Percentiles rank a stretch among this genome's conserved stretches.
These are phyloP conservation scores for Phytophthora gonapodyides DNA, from an alignment of 352 stramenopile genomes.

Conservation along the genomic window DNA sequence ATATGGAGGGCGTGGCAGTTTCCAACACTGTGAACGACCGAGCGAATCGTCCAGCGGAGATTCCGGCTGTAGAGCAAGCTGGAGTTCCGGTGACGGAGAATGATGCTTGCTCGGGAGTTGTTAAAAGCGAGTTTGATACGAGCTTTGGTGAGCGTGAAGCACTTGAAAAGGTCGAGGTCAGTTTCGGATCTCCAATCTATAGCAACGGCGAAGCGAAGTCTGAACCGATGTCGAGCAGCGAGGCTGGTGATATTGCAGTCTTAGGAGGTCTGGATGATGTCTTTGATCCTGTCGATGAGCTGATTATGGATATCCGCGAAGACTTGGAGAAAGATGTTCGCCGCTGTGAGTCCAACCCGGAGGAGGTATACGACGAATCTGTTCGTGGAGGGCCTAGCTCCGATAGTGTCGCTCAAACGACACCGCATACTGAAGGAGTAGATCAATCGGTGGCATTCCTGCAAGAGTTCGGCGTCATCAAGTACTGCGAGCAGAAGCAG, in stretches of 20 bases:
- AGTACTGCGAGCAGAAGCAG: conserved; percentile 52
- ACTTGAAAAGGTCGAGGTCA: too few relatives aligned
- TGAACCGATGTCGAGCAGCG: conserved; percentile 20
- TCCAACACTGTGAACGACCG: too few relatives aligned
- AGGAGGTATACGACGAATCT: background rate
- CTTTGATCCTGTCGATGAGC: conserved; percentile 39
- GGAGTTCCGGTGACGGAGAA: too few relatives aligned
- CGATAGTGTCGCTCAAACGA: conserved; percentile 3
- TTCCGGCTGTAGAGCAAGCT: too few relatives aligned
- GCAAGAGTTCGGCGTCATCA: conserved; percentile 40
- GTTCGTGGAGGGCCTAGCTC: background rate
- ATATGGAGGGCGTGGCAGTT: too few relatives aligned
- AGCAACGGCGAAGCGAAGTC: conserved; percentile 7
- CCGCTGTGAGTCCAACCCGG: background rate
- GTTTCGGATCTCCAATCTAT: too few relatives aligned
- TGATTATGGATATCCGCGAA: conserved; percentile 17
- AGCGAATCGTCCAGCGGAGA: too few relatives aligned
- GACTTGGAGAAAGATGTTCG: background rate
- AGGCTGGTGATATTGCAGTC: conserved; percentile 32
- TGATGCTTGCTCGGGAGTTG: too few relatives aligned
- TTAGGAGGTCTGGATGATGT: conserved; percentile 30
- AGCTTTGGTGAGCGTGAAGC: too few relatives aligned
- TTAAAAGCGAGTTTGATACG: too few relatives aligned
- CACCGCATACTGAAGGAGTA: conserved; percentile 5
- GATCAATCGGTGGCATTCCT: conserved; percentile 27